Evolutionary conservation across 1,139 yeast genomes (phyloP).

Genomic region (Scheffersomyces quercinus): DNA sequence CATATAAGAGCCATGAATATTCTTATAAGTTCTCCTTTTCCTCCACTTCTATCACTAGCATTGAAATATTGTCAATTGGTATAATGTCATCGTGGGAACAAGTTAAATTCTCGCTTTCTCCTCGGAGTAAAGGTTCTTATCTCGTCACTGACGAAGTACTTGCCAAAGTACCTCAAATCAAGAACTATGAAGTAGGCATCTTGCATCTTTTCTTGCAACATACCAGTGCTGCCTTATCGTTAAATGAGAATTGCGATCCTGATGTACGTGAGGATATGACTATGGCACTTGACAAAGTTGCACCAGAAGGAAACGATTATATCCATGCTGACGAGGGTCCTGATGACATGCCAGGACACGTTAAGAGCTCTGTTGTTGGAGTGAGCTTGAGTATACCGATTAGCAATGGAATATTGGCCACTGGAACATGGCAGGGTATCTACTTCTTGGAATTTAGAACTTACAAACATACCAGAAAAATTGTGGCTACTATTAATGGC

Average conservation of each 20-base stretch:
- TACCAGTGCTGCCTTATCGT: slow-evolving; percentile 73
- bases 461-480: slow-evolving; percentile 59
- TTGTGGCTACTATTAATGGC: slow-evolving; percentile 78
- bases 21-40: too few relatives aligned
- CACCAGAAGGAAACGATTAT: slow-evolving; percentile 68
- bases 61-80: too few relatives aligned
- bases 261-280: slow-evolving; percentile 74
- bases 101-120: slow-evolving; percentile 52
- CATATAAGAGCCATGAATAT: too few relatives aligned
- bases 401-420: slow-evolving; percentile 61
- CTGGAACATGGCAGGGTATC: slow-evolving; percentile 87
- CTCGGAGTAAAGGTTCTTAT: slow-evolving; percentile 69
- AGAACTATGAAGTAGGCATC: slow-evolving; percentile 60
- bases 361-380: slow-evolving; percentile 66
- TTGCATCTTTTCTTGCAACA: slow-evolving; percentile 72
- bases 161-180: slow-evolving; percentile 57
- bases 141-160: slow-evolving; percentile 68
- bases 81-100: slow-evolving; percentile 49
- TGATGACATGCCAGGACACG: slow-evolving; percentile 85
- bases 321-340: slow-evolving; percentile 75
- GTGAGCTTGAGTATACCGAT: slow-evolving; percentile 69
- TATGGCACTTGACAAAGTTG: slow-evolving; percentile 60
- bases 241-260: slow-evolving; percentile 80
- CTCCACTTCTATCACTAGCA: too few relatives aligned
- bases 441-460: slow-evolving; percentile 73